These are phyloP conservation scores for Arthonia radiata DNA, from an alignment of 495 filamentous ascomycete genomes.

Conservation along the genomic window DNA sequence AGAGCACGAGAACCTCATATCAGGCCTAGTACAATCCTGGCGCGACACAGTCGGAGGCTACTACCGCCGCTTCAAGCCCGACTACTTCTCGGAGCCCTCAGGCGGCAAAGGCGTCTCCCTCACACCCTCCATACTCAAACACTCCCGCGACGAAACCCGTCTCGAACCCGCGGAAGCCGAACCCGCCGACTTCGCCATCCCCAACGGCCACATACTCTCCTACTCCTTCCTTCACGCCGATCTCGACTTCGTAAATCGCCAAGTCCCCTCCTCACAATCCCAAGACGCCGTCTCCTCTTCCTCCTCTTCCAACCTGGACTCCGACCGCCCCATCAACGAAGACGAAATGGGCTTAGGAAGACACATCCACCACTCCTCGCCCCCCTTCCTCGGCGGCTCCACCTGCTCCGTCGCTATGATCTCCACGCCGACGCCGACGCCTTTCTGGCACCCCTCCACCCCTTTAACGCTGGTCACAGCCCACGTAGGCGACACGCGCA, in stretches of 20 bases:
- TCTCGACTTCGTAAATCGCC: constrained; percentile 72
- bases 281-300: constrained; percentile 42
- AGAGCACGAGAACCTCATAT: constrained; percentile 37
- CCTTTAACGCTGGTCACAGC: constrained; percentile 64
- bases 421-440: constrained; percentile 67
- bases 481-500: constrained; percentile 81
- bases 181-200: constrained; percentile 3
- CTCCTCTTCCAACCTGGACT: constrained; percentile 47
- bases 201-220: constrained; percentile 41
- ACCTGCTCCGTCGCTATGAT: constrained; percentile 77
- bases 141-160: too few species aligned
- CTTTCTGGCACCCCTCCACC: constrained; percentile 81
- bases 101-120: constrained; percentile 12
- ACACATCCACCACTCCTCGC: constrained; percentile 13
- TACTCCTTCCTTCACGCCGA: constrained; percentile 87
- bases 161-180: too few species aligned
- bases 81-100: constrained; percentile 24
- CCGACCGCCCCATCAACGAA: constrained; percentile 54
- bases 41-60: constrained; percentile 73
- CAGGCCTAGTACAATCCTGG: constrained; percentile 48
- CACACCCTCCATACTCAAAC: constrained; percentile 6
- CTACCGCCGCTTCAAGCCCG: constrained; percentile 65
- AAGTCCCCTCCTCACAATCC: constrained; percentile 49
- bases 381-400: constrained; percentile 71
- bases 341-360: constrained; percentile 35